Evolutionary conservation across 257 asterid species (phyloP).

Genomic region (Cordia subcordata): DNA sequence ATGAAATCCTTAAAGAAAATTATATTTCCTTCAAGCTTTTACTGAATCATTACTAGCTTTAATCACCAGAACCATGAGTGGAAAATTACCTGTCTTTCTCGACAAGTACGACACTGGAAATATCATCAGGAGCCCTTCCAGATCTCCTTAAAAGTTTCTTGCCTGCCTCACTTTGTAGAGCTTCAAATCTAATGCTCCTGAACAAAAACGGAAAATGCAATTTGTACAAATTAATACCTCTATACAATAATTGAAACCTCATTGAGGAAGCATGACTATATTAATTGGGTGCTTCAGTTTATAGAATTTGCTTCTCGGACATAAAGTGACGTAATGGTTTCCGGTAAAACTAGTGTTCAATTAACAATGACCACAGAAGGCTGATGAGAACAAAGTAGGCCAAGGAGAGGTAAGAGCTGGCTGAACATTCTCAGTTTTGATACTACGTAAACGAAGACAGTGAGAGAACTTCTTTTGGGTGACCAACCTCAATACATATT

Average conservation of each 20-base stretch:
- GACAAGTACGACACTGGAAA: slow-evolving; percentile 93
- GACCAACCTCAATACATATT: too few relatives aligned
- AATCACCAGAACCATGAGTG: slow-evolving; percentile 1
- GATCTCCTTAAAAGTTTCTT: slow-evolving; percentile 77
- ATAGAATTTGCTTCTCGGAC: too few relatives aligned
- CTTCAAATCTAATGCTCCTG: slow-evolving; percentile 85
- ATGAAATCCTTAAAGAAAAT: neutral
- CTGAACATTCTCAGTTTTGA: too few relatives aligned
- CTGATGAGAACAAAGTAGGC: too few relatives aligned
- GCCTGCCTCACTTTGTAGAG: slow-evolving; percentile 92
- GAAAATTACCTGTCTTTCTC: slow-evolving; percentile 64
- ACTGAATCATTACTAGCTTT: neutral
- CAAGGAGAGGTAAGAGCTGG: too few relatives aligned
- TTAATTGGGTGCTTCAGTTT: neutral
- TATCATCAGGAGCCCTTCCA: slow-evolving; percentile 92
- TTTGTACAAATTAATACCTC: neutral
- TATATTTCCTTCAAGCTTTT: too few relatives aligned
- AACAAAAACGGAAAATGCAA: neutral
- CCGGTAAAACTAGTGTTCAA: too few relatives aligned
- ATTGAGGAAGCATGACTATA: neutral
- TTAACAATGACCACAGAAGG: too few relatives aligned
- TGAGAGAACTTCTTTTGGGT: too few relatives aligned
- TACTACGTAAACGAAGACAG: too few relatives aligned
- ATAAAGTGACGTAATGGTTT: too few relatives aligned
- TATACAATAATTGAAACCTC: neutral